Conservation (phyloP, 768 basidiomycete species). For the Boletellus ananas region DNA sequence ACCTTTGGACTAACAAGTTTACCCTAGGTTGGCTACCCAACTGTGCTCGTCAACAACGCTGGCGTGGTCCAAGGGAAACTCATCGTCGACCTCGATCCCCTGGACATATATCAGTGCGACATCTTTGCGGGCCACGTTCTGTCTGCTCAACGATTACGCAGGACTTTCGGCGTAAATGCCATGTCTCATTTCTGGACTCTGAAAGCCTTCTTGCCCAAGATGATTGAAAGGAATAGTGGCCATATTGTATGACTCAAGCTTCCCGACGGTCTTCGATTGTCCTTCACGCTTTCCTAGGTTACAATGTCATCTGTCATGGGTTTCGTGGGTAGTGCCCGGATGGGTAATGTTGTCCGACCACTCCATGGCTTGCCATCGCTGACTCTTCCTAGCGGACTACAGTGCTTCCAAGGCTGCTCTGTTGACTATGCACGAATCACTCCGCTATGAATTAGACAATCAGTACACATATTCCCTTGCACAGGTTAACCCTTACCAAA, state of each 20-base stretch:
- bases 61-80: slow-evolving; percentile 90
- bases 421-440: slow-evolving; percentile 72
- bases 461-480: slow-evolving; percentile 39
- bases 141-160: slow-evolving; percentile 27
- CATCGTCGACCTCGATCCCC: slow-evolving; percentile 70
- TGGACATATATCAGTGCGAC: slow-evolving; percentile 80
- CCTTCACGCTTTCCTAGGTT: slow-evolving; percentile 44
- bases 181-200: slow-evolving; percentile 89
- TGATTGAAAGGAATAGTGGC: slow-evolving; percentile 73
- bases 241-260: slow-evolving; percentile 65
- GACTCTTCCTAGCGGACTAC: slow-evolving; percentile 68
- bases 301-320: slow-evolving; percentile 77
- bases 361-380: slow-evolving; percentile 1
- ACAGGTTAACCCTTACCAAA: not conserved
- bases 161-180: slow-evolving; percentile 88
- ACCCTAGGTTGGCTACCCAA: slow-evolving; percentile 76
- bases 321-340: slow-evolving; percentile 65
- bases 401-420: slow-evolving; percentile 91
- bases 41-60: slow-evolving; percentile 91
- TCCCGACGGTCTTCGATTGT: not conserved
- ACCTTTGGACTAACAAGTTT: not conserved
- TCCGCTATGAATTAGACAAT: slow-evolving; percentile 86
- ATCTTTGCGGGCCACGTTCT: slow-evolving; percentile 30
- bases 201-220: slow-evolving; percentile 87
- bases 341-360: slow-evolving; percentile 50